phyloP scores from a whole-genome alignment of 139 green algal genomes.

The Pleodorina starrii region DNA sequence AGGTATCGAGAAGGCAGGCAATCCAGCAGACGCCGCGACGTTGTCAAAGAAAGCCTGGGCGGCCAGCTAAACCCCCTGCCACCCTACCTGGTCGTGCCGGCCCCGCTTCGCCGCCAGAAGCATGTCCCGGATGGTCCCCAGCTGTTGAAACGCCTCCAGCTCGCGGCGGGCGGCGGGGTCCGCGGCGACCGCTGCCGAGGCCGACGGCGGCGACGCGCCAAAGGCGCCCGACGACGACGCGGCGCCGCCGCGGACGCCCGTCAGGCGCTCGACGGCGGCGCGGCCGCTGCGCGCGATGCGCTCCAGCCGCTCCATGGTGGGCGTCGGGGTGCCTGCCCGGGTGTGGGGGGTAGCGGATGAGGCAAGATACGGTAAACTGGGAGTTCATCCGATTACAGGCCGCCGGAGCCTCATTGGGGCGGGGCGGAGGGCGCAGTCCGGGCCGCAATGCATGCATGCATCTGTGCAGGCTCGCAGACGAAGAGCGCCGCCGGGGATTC shows the following conservation, averaged over 20 bases:
- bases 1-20: no score
- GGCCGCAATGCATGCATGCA: no score
- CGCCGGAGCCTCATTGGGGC: no score
- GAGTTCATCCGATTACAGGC: no score
- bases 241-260: background rate
- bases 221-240: background rate
- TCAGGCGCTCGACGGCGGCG: constrained; percentile 9
- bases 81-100: constrained; percentile 54
- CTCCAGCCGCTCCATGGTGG: constrained; percentile 36
- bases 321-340: background rate
- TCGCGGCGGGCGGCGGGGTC: constrained; percentile 49
- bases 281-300: constrained; percentile 38
- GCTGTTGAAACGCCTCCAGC: constrained; percentile 62
- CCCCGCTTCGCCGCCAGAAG: constrained; percentile 51
- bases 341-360: no score
- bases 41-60: no score
- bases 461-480: no score
- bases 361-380: no score
- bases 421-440: no score
- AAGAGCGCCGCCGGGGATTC: no score
- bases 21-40: no score
- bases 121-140: constrained; percentile 55
- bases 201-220: background rate
- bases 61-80: background rate
- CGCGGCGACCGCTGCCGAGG: background rate